Evolutionary conservation across 2,329 filamentous ascomycete species (phyloP), one percentile per base, ranked within the genome.

Genomic region (Grosmannia serpens): DNA sequence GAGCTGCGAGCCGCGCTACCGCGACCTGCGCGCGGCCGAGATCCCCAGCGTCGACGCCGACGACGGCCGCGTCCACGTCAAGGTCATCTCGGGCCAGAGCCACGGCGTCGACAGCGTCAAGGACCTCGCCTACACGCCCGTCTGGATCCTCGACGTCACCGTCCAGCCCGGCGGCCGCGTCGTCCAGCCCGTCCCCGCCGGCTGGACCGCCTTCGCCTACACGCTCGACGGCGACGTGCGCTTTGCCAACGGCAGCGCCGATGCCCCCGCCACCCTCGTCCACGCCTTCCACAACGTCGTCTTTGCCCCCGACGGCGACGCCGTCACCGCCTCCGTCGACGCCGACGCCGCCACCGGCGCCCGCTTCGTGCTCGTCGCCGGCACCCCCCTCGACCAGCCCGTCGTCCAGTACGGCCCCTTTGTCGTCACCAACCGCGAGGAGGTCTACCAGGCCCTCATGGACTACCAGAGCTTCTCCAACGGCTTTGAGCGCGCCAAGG

Each of bases 191-290:
- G 69, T 97, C 3, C 92, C 92, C 0, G 74, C 77, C 62, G 86
- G 85, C 31, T 97, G 91, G 89, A 96, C 95, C 70, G 84, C 89
- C 1, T 97, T 97, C 67, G 85, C 86, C 20, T 97, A 96, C 71
- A 86, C 84, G 4, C 77, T 97, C n/a, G 78, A 85, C 60, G 92
- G 92, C 26, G 82, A 79, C 9, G 84, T 84, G 1, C 75, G 75
- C 65, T 88, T 87, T 70, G 84, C 78, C 63, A 76, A 71, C 50
- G 82, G 77, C 26, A 71, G 66, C 8, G 51, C 13, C 29, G 15
- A 76, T 73, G 22, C 9, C 22, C 24, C 47, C 47, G 5, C 24
- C 56, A 74, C 74, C n/a, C 29, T 53, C 2, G 80, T 92, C 17
- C 77, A 77, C 58, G 81, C 88, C 68, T 96, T 84, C 70, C 85